Base-by-base conservation (phyloP, 2,329 filamentous ascomycete genomes). In the Plenodomus tracheiphilus region DNA sequence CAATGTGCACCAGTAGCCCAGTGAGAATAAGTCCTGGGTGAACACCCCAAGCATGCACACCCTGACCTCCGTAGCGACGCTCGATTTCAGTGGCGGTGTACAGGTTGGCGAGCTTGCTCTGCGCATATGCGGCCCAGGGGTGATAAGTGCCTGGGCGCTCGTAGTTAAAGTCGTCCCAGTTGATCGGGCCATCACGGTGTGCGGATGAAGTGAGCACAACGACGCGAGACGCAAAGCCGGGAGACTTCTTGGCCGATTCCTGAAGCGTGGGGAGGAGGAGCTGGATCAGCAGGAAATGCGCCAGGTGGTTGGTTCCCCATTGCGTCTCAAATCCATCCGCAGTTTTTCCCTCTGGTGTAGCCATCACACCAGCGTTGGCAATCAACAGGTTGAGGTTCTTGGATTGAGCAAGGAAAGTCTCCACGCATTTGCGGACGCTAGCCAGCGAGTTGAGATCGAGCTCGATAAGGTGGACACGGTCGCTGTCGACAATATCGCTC, bases 211-310 rank as follows among this genome's bases (percentile, higher is more conserved):
- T 77, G 65, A 83, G 60, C 1, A 62, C 64, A 38, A 84, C 70
- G 2, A 83, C 76, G 2, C 81, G 74, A 0, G 76, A 79, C 4
- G 72, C 60, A 46, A 76, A 77, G 0, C 59, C 53, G 0, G 73
- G 63, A 0, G 71, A 25, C 74, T 0, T 70, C 55, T 11, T 69
- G 67, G 0, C 66, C 54, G 0, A 81, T 59, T 7, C 82, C 61
- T 0, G 57, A 0, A 70, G 59, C 30, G 77, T 77, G 9, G 41
- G 41, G 3, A 37, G 19, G 34, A 83, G 69, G 1, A 81, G 71
- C n/a, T 79, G 67, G 49, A 80, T 78, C 9, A 84, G 71, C 0
- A 82, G 74, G 53, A 79, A 79, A 28, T 79, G 75, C 0, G 74
- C 71, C 13, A 81, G 50, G 49, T 80, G 73, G 59, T 80, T 80